A percentile compares a stretch with the other conserved stretches of the same genome.
Conservation (phyloP, 2,329 filamentous ascomycete genomes). For the Phyllosticta paracitricarpa region DNA sequence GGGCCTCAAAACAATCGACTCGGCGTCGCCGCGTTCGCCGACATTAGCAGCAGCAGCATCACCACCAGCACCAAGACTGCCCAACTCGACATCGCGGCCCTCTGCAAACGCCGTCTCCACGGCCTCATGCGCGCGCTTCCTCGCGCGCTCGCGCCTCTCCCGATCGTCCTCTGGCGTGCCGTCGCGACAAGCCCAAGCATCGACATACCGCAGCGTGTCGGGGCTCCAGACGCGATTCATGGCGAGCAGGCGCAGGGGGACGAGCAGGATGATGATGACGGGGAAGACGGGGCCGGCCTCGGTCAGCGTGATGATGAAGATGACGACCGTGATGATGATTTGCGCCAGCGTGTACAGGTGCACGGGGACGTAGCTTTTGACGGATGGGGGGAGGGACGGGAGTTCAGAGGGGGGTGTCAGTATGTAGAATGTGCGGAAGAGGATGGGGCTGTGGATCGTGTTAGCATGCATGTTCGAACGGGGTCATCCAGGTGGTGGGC, state of each 20-base stretch:
- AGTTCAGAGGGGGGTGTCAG: constrained; percentile 41
- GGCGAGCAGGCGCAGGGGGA: constrained; percentile 49
- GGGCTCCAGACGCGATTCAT: constrained; percentile 52
- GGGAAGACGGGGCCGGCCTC: constrained; percentile 55
- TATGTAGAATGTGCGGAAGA: constrained; percentile 48
- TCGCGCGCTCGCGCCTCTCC: constrained; percentile 10
- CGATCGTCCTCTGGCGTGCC: constrained; percentile 27
- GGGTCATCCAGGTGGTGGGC: constrained; percentile 9
- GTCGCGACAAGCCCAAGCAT: constrained; percentile 33
- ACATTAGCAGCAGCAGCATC: not conserved
- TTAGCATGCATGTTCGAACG: not conserved
- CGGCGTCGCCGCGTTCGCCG: not conserved
- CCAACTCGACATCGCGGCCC: not conserved
- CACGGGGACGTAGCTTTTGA: constrained; percentile 39
- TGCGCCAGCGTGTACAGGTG: constrained; percentile 51
- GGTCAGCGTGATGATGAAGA: constrained; percentile 55
- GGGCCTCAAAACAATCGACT: not conserved
- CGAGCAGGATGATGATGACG: constrained; percentile 53
- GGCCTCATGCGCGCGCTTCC: not conserved
- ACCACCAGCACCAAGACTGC: no score
- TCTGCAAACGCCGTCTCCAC: not conserved
- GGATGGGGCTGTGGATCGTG: constrained; percentile 37
- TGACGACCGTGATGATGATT: constrained; percentile 46
- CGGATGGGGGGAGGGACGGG: constrained; percentile 16
- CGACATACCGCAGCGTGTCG: constrained; percentile 46